Evolutionary conservation across 495 filamentous ascomycete species (phyloP), one percentile per base, ranked within the genome.

Genomic region (Daldinia caldariorum): DNA sequence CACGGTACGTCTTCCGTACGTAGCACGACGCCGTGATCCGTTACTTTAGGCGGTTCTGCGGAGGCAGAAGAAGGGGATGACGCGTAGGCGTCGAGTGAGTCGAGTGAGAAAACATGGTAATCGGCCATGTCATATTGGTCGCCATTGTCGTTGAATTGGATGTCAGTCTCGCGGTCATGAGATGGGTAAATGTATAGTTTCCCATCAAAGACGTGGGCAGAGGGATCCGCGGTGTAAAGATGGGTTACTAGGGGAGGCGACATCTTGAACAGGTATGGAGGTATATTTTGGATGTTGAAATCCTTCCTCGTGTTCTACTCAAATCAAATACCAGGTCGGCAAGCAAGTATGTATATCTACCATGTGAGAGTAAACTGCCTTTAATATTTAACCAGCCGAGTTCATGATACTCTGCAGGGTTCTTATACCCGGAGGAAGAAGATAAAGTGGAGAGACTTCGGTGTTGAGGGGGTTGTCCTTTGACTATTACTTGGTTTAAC

Each of bases 101-200:
- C 83, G 12, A 87, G 80, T 5, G 80, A 85, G 77, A 89, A 86
- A 74, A 89, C 88, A 61, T 89, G 87, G 82, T 90, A 90, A 79
- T 90, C 88, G 66, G 81, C 84, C 90, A 93, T 93, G 81, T 89
- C 90, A 77, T 92, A 93, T 78, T 93, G 90, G 81, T 92, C 90
- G 78, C 90, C 90, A 83, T 90, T 90, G 83, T 93, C 90, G 83
- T 92, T 91, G 78, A 86, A 84, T 47, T 82, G 50, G 73, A 88
- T 88, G 75, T 87, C 83, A 35, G 84, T 87, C 70, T 88, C 85
- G 64, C 85, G 80, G 78, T 90, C 88, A 79, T 90, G 88, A 6
- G 87, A 89, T 34, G 87, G 87, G 80, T 89, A 90, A 81, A 90
- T 84, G 80, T 87, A 90, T 31, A 90, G 54, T 58, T 83, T 84